These are phyloP conservation scores for Castanea sativa DNA, from an alignment of 306 rosid genomes.

Conservation along the genomic window DNA sequence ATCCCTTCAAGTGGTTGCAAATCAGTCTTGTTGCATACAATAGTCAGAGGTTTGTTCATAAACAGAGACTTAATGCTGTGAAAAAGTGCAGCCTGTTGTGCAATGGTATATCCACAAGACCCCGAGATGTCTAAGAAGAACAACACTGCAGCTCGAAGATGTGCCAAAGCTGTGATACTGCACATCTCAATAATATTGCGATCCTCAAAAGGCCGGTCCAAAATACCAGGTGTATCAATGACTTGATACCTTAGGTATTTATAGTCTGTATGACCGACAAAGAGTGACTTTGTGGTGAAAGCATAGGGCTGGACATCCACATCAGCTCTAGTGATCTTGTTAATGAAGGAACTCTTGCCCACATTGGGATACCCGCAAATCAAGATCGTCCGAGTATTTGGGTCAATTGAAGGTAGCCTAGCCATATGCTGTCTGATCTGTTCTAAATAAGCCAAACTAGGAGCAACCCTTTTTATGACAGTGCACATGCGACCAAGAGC, in stretches of 20 bases:
- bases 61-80: slow-evolving; percentile 57
- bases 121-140: slow-evolving; percentile 87
- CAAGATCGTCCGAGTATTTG: slow-evolving; percentile 67
- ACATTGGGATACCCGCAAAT: slow-evolving; percentile 94
- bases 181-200: slow-evolving; percentile 94
- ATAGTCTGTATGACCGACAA: slow-evolving; percentile 85
- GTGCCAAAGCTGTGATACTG: slow-evolving; percentile 89
- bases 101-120: slow-evolving; percentile 81
- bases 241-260: slow-evolving; percentile 88
- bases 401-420: slow-evolving; percentile 87
- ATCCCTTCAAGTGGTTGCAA: slow-evolving; percentile 74
- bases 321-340: slow-evolving; percentile 88
- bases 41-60: too few species aligned
- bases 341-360: slow-evolving; percentile 89
- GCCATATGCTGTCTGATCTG: slow-evolving; percentile 94
- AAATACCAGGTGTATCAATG: slow-evolving; percentile 85
- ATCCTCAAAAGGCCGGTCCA: slow-evolving; percentile 90
- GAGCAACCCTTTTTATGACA: slow-evolving; percentile 77
- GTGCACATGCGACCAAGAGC: slow-evolving; percentile 97
- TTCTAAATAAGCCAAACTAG: slow-evolving; percentile 88
- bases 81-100: slow-evolving; percentile 87
- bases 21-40: slow-evolving; percentile 59
- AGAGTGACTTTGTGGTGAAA: slow-evolving; percentile 85
- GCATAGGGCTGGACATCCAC: slow-evolving; percentile 94
- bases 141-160: slow-evolving; percentile 84